Evolutionary conservation across 2,329 filamentous ascomycete species (phyloP), one percentile per base, ranked within the genome.

Genomic region (Paracamarosporium sp.): DNA sequence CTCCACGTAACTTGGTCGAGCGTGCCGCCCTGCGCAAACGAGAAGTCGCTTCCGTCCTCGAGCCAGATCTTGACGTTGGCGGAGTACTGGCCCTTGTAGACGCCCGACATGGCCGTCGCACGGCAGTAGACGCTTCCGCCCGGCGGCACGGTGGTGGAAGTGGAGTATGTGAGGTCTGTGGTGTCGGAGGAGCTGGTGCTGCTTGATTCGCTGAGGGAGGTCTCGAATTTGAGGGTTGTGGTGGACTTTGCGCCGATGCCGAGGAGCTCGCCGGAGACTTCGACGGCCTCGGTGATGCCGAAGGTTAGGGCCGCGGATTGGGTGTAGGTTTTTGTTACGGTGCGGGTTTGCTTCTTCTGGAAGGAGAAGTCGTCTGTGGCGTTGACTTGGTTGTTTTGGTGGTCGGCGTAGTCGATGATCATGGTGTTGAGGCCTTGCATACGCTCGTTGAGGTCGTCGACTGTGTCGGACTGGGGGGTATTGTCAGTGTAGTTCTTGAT

Each of bases 1-100:
- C 51, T 58, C 60, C 62, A 66, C 11, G 53, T 44, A 11, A 64
- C 31, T 52, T 65, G 62, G 27, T 66, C 53, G 57, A 66, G 64
- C 20, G 36, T 50, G 22, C 64, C 64, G 3, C 45, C 47, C 15
- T 56, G 25, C 13, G 38, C 31, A 31, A 64, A 66, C 6, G 46
- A 44, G 35, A 56, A 64, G 12, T 40, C 53, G 43, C 11, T 36
- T 12, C 64, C 62, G 28, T 66, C 64, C 48, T 62, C 62, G 46
- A 66, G 62, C 53, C 36, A 53, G 31, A 66, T 55, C 35, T 60
- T 61, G 45, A 61, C 59, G 25, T 35, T 60, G 4, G 52, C 50
- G 15, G 17, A 46, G 44, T 61, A 66, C 1, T 51, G 45, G 22
- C 60, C 62, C 22, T 59, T 53, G 47, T 63, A 65, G 13, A 38